Evolutionary conservation across 805 yeast genomes (phyloP).

Genomic region (Saccharomycopsis fibuligera): DNA sequence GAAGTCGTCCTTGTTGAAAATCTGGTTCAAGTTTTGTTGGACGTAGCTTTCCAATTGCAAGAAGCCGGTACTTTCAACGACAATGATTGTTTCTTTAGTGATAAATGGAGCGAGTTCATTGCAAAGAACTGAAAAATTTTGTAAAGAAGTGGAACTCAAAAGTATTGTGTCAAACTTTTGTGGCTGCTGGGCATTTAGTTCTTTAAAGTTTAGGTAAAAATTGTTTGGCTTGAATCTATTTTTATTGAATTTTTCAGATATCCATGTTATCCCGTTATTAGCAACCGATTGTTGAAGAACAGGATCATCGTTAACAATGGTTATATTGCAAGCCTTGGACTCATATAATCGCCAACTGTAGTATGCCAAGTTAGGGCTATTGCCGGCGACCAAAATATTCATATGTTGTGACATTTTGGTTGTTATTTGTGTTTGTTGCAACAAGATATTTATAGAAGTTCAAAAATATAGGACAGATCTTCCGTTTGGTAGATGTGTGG

Average conservation of each 20-base stretch:
- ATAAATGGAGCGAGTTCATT: constrained; percentile 33
- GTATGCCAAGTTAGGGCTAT: constrained; percentile 51
- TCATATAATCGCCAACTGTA: constrained; percentile 52
- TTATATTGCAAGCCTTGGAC: constrained; percentile 36
- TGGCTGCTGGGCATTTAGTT: constrained; percentile 13
- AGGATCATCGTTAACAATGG: constrained; percentile 35
- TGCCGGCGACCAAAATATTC: constrained; percentile 40
- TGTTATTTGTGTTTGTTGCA: no score
- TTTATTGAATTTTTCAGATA: constrained; percentile 30
- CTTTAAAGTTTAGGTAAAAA: neutral
- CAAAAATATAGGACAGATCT: no score
- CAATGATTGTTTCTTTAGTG: constrained; percentile 41
- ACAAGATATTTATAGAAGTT: no score
- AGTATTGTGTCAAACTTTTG: constrained; percentile 38
- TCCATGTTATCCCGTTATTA: constrained; percentile 23
- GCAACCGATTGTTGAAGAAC: constrained; percentile 18
- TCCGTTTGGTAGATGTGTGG: neutral
- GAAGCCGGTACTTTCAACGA: constrained; percentile 66
- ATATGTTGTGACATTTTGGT: neutral
- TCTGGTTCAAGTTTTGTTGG: constrained; percentile 33
- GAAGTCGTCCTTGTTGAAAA: constrained; percentile 29
- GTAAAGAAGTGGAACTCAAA: constrained; percentile 43
- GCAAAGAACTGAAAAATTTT: constrained; percentile 42
- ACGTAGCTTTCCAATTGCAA: constrained; percentile 69
- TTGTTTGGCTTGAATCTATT: constrained; percentile 25